These are phyloP conservation scores for Camptophora hylomeconis DNA, from an alignment of 2,329 filamentous ascomycete species.

Conservation along the genomic window DNA sequence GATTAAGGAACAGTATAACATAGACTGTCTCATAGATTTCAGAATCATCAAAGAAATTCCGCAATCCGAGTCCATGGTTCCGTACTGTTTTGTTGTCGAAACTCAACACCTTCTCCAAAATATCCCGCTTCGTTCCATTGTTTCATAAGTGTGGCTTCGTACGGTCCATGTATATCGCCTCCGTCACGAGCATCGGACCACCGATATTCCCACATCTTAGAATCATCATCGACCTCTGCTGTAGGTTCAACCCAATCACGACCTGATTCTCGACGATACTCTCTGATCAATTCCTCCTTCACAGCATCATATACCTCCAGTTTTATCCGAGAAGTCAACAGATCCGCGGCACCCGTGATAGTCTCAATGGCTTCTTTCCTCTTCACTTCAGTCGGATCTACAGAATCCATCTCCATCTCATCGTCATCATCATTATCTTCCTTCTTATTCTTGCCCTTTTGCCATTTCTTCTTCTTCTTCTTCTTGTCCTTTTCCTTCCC, in stretches of 20 bases:
- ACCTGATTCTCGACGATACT: constrained; percentile 74
- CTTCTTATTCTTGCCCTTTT: constrained; percentile 35
- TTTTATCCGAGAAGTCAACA: constrained; percentile 68
- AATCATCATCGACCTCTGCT: constrained; percentile 20
- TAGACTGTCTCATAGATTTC: too few relatives aligned
- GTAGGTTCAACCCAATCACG: constrained; percentile 62
- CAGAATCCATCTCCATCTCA: constrained; percentile 24
- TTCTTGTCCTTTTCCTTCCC: constrained; percentile 48
- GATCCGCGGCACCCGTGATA: constrained; percentile 83
- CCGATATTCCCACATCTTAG: constrained; percentile 68
- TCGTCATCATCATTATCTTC: constrained; percentile 9
- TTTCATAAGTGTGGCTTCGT: constrained; percentile 71
- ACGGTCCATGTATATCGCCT: constrained; percentile 70
- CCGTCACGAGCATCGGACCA: constrained; percentile 84
- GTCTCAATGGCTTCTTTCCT: constrained; percentile 63
- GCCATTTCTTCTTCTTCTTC: constrained; percentile 33
- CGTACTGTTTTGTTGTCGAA: constrained; percentile 46
- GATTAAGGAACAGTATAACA: too few relatives aligned
- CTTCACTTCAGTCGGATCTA: constrained; percentile 55
- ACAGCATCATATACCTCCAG: constrained; percentile 87
- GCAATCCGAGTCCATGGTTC: constrained; percentile 40
- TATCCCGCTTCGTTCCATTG: constrained; percentile 88
- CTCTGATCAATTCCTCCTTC: constrained; percentile 67
- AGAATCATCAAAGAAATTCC: constrained; percentile 36
- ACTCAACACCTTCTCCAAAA: constrained; percentile 81